Conservation (phyloP, 805 yeast genomes). For the Kluyveromyces wickerhamii region DNA sequence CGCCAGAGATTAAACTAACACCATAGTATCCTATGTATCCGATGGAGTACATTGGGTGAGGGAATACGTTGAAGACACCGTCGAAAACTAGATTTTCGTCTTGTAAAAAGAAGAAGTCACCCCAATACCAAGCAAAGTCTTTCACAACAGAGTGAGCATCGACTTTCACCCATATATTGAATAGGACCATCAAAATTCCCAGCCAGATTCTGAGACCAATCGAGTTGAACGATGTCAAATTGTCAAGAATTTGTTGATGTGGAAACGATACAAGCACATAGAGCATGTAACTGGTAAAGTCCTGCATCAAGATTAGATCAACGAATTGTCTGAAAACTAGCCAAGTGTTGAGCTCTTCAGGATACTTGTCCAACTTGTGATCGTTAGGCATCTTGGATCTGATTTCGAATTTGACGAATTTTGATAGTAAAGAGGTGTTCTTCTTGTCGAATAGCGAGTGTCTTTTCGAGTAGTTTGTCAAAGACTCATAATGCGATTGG, state of each 20-base stretch:
- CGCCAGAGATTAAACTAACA: slow-evolving; percentile 65
- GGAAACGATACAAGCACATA: slow-evolving; percentile 43
- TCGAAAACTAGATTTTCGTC: slow-evolving; percentile 67
- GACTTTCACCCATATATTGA: slow-evolving; percentile 77
- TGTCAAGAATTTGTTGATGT: slow-evolving; percentile 18
- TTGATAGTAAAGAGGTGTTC: slow-evolving; percentile 31
- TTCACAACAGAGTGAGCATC: slow-evolving; percentile 85
- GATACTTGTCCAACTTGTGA: slow-evolving; percentile 36
- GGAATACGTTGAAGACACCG: slow-evolving; percentile 83
- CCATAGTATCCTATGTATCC: slow-evolving; percentile 88
- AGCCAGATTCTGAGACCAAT: slow-evolving; percentile 42
- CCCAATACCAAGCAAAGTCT: slow-evolving; percentile 95
- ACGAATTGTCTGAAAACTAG: slow-evolving; percentile 69
- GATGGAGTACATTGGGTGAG: slow-evolving; percentile 88
- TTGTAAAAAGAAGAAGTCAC: slow-evolving; percentile 79
- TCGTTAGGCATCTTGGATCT: slow-evolving; percentile 37
- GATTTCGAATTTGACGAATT: slow-evolving; percentile 39
- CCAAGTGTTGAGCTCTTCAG: slow-evolving; percentile 80
- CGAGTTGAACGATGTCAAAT: slow-evolving; percentile 28
- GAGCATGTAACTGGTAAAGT: slow-evolving; percentile 66
- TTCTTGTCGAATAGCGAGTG: slow-evolving; percentile 37
- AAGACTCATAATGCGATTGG: slow-evolving; percentile 51
- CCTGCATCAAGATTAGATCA: slow-evolving; percentile 77
- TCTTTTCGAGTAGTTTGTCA: slow-evolving; percentile 45
- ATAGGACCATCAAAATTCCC: slow-evolving; percentile 56